Evolutionary conservation across 768 basidiomycete species (phyloP).

Genomic region (Lactarius hengduanensis): DNA sequence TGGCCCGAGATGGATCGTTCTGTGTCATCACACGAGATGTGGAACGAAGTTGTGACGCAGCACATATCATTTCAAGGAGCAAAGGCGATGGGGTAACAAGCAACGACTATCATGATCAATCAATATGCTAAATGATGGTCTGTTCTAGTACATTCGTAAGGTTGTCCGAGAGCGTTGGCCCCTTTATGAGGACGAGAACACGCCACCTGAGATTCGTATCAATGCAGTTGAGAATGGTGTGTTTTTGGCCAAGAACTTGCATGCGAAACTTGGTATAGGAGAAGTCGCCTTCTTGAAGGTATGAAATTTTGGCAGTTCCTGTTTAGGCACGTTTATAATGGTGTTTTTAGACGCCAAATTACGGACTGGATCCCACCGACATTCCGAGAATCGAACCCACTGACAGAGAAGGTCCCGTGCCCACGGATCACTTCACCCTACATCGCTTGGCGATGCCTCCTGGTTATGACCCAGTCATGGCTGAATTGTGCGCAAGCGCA

Average conservation of each 20-base stretch:
- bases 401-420: too few relatives aligned
- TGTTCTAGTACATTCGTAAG: neutral
- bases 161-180: neutral
- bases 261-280: neutral
- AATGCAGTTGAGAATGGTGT: neutral
- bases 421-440: too few relatives aligned
- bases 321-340: neutral
- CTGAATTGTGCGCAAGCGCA: too few relatives aligned
- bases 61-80: neutral
- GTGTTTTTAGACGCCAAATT: slow-evolving; percentile 6
- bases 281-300: slow-evolving; percentile 8
- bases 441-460: too few relatives aligned
- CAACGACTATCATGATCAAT: neutral
- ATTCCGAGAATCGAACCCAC: neutral
- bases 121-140: neutral
- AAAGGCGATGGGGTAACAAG: neutral
- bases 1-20: neutral
- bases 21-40: neutral
- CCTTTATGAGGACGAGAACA: too few relatives aligned
- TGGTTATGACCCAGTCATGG: too few relatives aligned
- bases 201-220: too few relatives aligned
- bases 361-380: neutral
- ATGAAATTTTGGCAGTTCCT: neutral
- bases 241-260: neutral
- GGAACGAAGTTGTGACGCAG: neutral